Percentiles rank a stretch among this genome's conserved stretches.
Conservation (phyloP, 2,329 filamentous ascomycete genomes). For the Endocalyx cinctus region DNA sequence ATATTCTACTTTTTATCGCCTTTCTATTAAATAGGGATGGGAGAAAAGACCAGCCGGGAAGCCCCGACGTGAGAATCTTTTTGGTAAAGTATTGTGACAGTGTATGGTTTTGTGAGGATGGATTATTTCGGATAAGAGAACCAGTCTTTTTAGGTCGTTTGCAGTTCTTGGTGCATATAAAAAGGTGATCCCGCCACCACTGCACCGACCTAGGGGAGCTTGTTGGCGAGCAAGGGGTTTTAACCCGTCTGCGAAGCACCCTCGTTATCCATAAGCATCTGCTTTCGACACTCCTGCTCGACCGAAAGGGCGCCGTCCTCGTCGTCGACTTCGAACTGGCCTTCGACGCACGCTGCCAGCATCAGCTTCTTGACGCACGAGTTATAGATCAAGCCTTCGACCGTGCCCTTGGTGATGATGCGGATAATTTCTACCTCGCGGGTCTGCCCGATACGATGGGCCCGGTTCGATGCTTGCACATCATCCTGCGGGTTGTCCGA, state of each 20-base stretch:
- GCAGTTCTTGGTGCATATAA: too few species aligned
- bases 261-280: slow-evolving; percentile 24
- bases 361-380: slow-evolving; percentile 91
- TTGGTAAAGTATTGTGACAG: too few species aligned
- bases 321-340: slow-evolving; percentile 61
- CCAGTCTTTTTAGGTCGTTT: too few species aligned
- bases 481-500: slow-evolving; percentile 98
- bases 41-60: too few species aligned
- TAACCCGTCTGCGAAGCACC: slow-evolving; percentile 1
- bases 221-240: too few species aligned
- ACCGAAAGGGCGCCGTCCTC: slow-evolving; percentile 31
- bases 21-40: too few species aligned
- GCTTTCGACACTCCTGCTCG: slow-evolving; percentile 27
- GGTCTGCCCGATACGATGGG: slow-evolving; percentile 89
- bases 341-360: slow-evolving; percentile 56
- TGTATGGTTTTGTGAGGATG: too few species aligned
- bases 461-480: slow-evolving; percentile 95
- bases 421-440: slow-evolving; percentile 86
- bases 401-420: slow-evolving; percentile 73
- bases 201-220: too few species aligned
- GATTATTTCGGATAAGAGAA: too few species aligned
- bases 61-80: too few species aligned
- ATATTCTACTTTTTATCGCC: too few species aligned
- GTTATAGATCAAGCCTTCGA: slow-evolving; percentile 90
- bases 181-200: too few species aligned